Percentiles rank a stretch among this genome's conserved stretches.
Evolutionary conservation across 2,329 filamentous ascomycete species (phyloP).

Genomic region (Microcera coccophila): DNA sequence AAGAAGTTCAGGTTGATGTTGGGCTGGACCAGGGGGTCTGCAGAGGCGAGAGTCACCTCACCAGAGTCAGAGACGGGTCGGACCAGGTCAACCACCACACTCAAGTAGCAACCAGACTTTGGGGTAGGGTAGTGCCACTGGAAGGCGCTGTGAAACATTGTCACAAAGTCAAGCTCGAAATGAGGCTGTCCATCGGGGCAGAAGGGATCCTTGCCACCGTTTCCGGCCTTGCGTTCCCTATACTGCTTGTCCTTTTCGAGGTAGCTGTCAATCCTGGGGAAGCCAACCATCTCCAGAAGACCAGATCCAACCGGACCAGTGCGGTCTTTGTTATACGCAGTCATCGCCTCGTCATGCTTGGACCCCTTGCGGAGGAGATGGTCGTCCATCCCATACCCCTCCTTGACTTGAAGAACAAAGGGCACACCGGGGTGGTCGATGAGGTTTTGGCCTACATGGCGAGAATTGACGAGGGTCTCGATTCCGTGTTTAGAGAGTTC

Average conservation of each 20-base stretch:
- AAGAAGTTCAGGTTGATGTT: not conserved
- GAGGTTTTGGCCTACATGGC: conserved; percentile 62
- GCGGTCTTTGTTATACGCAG: not conserved
- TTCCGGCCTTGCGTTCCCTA: not conserved
- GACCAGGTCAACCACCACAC: not conserved
- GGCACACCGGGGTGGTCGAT: conserved; percentile 58
- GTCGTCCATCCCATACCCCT: not conserved
- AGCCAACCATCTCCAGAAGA: not conserved
- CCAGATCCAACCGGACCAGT: not conserved
- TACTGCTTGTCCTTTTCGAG: not conserved
- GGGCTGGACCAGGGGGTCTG: not conserved
- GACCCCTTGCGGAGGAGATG: not conserved
- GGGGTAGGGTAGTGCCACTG: not conserved
- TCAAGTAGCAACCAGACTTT: not conserved
- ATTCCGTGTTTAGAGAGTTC: conserved; percentile 55
- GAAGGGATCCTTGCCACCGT: not conserved
- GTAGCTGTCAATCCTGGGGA: not conserved
- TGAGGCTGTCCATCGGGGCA: not conserved
- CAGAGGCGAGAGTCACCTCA: not conserved
- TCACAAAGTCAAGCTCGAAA: not conserved
- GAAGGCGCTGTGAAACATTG: not conserved
- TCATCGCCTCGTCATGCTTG: not conserved
- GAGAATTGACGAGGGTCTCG: conserved; percentile 49
- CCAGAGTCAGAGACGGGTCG: not conserved
- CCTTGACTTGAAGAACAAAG: conserved; percentile 31